Evolutionary conservation across 1,139 yeast genomes (phyloP).

Genomic region (Suhomyces yuchorum): DNA sequence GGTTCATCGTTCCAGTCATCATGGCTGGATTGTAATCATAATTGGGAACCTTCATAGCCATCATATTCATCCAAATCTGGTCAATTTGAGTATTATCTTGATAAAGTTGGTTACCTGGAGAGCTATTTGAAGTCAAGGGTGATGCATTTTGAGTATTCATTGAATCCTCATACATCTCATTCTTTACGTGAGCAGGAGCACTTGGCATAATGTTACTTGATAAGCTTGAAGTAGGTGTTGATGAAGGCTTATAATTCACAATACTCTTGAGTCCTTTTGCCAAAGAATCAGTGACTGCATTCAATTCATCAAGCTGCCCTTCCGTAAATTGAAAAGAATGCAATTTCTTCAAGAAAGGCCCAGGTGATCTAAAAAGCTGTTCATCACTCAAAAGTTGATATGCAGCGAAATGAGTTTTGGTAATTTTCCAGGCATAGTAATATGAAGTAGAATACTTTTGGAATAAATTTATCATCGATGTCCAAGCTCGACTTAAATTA

Average conservation of each 20-base stretch:
- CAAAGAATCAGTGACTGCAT: conserved; percentile 12
- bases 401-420: conserved; percentile 37
- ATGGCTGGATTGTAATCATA: not conserved
- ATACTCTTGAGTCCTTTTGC: conserved; percentile 13
- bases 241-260: conserved; percentile 6
- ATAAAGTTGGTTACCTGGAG: conserved; percentile 12
- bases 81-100: conserved; percentile 16
- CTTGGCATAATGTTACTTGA: not conserved
- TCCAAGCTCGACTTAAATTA: conserved; percentile 5
- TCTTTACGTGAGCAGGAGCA: not conserved
- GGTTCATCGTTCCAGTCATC: not conserved
- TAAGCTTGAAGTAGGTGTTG: not conserved
- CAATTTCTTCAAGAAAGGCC: conserved; percentile 14
- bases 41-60: conserved; percentile 15
- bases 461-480: conserved; percentile 15
- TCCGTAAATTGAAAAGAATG: conserved; percentile 20
- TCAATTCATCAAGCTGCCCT: conserved; percentile 18
- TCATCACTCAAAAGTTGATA: conserved; percentile 13
- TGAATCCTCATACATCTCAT: not conserved
- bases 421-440: conserved; percentile 57
- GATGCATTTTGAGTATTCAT: not conserved
- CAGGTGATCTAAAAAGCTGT: conserved; percentile 15
- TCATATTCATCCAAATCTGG: conserved; percentile 22
- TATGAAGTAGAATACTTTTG: conserved; percentile 37
- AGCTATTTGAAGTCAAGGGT: conserved; percentile 2